Evolutionary conservation across 2,329 filamentous ascomycete species (phyloP).

Genomic region (Penicillium sp.): DNA sequence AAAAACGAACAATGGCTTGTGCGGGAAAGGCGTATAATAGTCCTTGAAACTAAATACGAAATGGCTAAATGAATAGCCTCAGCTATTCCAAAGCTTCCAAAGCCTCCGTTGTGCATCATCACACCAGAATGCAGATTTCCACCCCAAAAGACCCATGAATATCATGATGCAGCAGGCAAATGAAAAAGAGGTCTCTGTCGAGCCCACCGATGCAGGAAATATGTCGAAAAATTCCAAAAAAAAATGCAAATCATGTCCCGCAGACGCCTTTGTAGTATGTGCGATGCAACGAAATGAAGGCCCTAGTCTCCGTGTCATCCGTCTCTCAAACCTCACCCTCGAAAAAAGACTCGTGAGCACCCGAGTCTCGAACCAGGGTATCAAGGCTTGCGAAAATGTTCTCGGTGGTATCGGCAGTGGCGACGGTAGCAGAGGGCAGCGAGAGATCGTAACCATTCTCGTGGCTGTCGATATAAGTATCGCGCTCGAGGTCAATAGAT

Average conservation of each 20-base stretch:
- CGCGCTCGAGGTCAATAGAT: background rate
- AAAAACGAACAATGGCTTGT: no score
- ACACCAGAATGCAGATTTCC: background rate
- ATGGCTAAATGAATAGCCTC: background rate
- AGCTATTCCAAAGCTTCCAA: background rate
- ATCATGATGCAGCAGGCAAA: background rate
- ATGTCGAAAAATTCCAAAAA: background rate
- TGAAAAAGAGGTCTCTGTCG: no score
- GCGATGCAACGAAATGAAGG: background rate
- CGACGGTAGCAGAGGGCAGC: background rate
- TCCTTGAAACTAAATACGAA: background rate
- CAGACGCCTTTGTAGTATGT: background rate
- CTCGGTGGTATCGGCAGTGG: background rate
- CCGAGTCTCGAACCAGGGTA: background rate
- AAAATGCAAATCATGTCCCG: background rate
- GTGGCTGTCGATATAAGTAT: background rate
- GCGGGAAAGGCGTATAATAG: background rate
- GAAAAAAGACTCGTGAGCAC: background rate
- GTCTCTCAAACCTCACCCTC: background rate
- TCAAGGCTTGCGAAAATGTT: background rate
- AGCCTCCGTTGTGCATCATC: background rate
- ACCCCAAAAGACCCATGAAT: background rate
- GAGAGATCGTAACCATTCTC: background rate
- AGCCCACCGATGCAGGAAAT: background rate
- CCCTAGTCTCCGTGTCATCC: background rate